phyloP scores from a whole-genome alignment of 2,329 filamentous ascomycete genomes.

The Diaporthe sp. region DNA sequence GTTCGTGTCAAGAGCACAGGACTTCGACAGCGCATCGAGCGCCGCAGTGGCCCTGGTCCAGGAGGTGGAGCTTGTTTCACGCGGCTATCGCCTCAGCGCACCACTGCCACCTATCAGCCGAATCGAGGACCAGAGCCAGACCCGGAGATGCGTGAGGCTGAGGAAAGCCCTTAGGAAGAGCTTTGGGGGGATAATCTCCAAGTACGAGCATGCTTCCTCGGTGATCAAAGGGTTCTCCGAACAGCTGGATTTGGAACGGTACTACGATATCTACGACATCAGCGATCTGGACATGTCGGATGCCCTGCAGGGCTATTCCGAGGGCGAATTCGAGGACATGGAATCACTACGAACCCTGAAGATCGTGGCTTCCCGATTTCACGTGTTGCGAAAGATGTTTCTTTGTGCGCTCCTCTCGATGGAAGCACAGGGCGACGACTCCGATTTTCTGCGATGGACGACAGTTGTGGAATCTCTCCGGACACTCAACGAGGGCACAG shows the following conservation, averaged over 20 bases:
- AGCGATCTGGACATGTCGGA: constrained; percentile 80
- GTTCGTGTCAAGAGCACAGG: constrained; percentile 81
- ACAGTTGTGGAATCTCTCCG: constrained; percentile 82
- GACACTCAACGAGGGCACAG: constrained; percentile 72
- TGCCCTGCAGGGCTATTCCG: constrained; percentile 74
- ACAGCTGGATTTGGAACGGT: constrained; percentile 87
- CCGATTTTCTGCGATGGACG: constrained; percentile 84
- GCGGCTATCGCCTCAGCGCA: constrained; percentile 78
- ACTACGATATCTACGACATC: constrained; percentile 90
- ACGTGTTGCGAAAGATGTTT: constrained; percentile 85
- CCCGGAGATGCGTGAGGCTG: constrained; percentile 82
- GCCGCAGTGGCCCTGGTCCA: constrained; percentile 87
- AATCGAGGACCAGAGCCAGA: constrained; percentile 86
- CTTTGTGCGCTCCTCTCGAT: constrained; percentile 91
- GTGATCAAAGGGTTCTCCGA: constrained; percentile 81
- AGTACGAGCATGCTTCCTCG: constrained; percentile 78
- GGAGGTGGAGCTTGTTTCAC: constrained; percentile 94
- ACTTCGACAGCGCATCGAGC: constrained; percentile 82
- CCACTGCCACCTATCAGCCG: constrained; percentile 93
- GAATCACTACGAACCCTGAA: constrained; percentile 87
- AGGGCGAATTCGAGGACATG: constrained; percentile 79
- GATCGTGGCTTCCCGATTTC: constrained; percentile 83
- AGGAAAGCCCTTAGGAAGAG: constrained; percentile 81
- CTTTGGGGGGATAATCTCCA: constrained; percentile 77
- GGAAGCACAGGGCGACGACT: constrained; percentile 82